Evolutionary conservation across 2,329 filamentous ascomycete species (phyloP), one percentile per base, ranked within the genome.

Genomic region (Coleophoma eucalyptorum): DNA sequence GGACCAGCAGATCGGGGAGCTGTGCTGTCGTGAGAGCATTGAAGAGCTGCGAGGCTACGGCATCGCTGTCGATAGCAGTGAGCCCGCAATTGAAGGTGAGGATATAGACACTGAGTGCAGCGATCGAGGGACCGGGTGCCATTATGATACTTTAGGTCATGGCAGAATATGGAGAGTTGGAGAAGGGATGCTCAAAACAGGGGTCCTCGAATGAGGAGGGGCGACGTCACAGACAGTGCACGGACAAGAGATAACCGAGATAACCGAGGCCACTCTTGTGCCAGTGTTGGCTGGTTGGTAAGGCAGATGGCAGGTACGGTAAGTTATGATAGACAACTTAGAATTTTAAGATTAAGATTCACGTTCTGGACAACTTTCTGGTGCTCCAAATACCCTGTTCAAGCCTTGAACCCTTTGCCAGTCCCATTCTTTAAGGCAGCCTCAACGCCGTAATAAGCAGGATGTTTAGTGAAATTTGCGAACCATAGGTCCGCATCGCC

Each of bases 61-160:
- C 75, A 35, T 83, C 74, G 19, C 84, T 75, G 59, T 92, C 78
- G 62, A 96, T 82, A 8, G 83, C 70, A 49, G 77, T 77, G 59
- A 89, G 88, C 32, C 80, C 93, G 63, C 90, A 95, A 67, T 97
- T 97, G 75, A 94, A 96, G 11, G 92, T 96, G 49, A 96, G 70
- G 55, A 96, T 79, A 62, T 96, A 86, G 50, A 91, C 71, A 61
- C 86, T 83, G 50, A 95, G 75, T 54, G 76, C 71, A 40, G 77
- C 75, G 66, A 72, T 69, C 33, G 46, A 18, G 32, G 40, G 32
- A 45, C 33, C 35, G 38, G 19, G 43, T 47, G 51, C 40, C 49
- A 54, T 52, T 46, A 19, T 54, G 11, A 26, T 38, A 16, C 26
- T 31, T 35, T 12, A 34, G 26, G 15, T 34, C 21, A 45, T 31